A percentile compares a stretch with the other conserved stretches of the same genome.
These are phyloP conservation scores for Sungouiozyma ichnusensis DNA, from an alignment of 805 yeast genomes.

Conservation along the genomic window DNA sequence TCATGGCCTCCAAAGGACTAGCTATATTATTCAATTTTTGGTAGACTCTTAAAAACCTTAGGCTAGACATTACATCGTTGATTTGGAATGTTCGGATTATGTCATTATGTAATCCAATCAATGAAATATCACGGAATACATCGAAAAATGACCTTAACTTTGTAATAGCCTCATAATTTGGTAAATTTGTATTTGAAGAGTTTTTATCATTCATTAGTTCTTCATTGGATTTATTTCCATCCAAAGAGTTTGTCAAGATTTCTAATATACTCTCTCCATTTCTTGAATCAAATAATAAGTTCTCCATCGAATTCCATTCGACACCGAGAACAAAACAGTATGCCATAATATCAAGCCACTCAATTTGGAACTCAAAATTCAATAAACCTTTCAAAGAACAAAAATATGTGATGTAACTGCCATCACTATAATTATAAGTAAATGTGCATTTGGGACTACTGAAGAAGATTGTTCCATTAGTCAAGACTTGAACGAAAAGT, in stretches of 20 bases:
- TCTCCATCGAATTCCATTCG: slow-evolving; percentile 38
- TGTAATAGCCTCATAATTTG: slow-evolving; percentile 15
- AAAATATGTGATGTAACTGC: slow-evolving; percentile 51
- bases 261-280: slow-evolving; percentile 1
- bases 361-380: slow-evolving; percentile 53
- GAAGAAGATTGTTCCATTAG: slow-evolving; percentile 43
- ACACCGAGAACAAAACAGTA: slow-evolving; percentile 38
- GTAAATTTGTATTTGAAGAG: slow-evolving; percentile 1
- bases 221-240: background rate
- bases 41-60: slow-evolving; percentile 53
- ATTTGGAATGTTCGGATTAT: slow-evolving; percentile 66
- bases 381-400: slow-evolving; percentile 56
- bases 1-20: slow-evolving; percentile 48
- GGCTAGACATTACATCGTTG: slow-evolving; percentile 66
- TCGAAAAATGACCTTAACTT: slow-evolving; percentile 31
- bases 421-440: slow-evolving; percentile 52
- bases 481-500: slow-evolving; percentile 41
- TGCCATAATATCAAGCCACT: slow-evolving; percentile 56
- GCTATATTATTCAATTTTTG: slow-evolving; percentile 37
- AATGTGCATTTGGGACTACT: slow-evolving; percentile 42
- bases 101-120: slow-evolving; percentile 53
- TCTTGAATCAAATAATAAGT: slow-evolving; percentile 24
- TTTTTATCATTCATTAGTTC: background rate
- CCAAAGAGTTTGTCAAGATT: background rate
- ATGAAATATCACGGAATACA: slow-evolving; percentile 40